Base-by-base conservation (phyloP, 192 early-diverging fungal species). In the Geranomyces variabilis region DNA sequence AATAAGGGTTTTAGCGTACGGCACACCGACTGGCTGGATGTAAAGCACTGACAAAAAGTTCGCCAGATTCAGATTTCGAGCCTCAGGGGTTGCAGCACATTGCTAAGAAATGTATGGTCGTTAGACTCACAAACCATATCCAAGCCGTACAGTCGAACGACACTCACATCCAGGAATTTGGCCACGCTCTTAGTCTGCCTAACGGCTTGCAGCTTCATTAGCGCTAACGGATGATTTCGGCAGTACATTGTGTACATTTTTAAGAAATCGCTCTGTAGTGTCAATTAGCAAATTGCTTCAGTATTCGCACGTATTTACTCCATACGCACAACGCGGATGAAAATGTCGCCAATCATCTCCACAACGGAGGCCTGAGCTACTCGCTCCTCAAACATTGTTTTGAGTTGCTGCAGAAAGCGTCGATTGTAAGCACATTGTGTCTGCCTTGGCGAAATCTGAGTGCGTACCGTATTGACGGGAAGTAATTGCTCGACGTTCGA, bases 211-310 rank as follows among this genome's bases (percentile, higher is more conserved):
- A 86, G 75, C 44, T 86, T 86, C 76, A 86, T 82, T 55, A 84
- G 48, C n/a, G 86, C 86, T 63, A 80, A 80, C 13, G 86, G 86
- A 70, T 87, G 84, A 58, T 87, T 87, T 60, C 80, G 78, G 80
- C 86, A 87, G 70, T 87, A 87, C 86, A 87, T 82, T 21, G 82
- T 86, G 70, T 87, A 87, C 77, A 87, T 86, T 68, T 86, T 87
- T 24, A 87, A 69, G 46, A 85, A 86, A 63, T 87, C 81, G 51
- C 60, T 64, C 75, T 76, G 59, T 9, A 7, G 29, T 8, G 22
- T 70, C 29, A 31, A 34, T 29, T 17, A 53, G 51, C 24, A 53
- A 6, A 26, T 4, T 26, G 17, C 51, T 7, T 53, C 24, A 63
- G 28, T 22, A 31, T 0, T 10, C 12, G 22, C 29, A 15, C n/a